Conservation (phyloP, 129 eudicot species). For the Scalesia atractyloides region DNA sequence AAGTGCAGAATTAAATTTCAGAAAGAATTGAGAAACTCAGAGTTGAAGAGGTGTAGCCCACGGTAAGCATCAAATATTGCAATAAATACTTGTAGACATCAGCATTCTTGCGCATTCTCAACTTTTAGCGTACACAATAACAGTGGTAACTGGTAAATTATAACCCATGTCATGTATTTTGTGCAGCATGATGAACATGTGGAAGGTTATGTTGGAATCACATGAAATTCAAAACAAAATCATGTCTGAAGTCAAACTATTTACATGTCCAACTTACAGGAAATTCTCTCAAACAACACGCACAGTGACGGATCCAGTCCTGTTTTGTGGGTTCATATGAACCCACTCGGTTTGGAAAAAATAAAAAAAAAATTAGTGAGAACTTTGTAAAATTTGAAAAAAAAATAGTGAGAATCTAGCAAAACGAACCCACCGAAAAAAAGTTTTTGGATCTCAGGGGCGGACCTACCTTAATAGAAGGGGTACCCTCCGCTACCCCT, state of each 20-base stretch:
- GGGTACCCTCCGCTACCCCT: too few species aligned
- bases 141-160: slow-evolving; percentile 6
- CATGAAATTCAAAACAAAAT: slow-evolving; percentile 93
- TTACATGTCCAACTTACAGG: slow-evolving; percentile 78
- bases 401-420: too few species aligned
- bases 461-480: too few species aligned
- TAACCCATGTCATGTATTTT: slow-evolving; percentile 9
- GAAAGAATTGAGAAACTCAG: slow-evolving; percentile 77
- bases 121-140: slow-evolving; percentile 7
- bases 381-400: too few species aligned
- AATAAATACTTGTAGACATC: slow-evolving; percentile 3
- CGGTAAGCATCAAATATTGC: slow-evolving; percentile 46
- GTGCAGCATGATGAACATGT: slow-evolving; percentile 68
- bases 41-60: slow-evolving; percentile 95
- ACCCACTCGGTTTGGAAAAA: too few species aligned
- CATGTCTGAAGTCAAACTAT: slow-evolving; percentile 76
- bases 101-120: slow-evolving; percentile 3
- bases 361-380: too few species aligned
- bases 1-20: slow-evolving; percentile 42
- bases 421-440: too few species aligned
- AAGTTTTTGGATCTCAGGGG: too few species aligned
- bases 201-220: slow-evolving; percentile 77
- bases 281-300: slow-evolving; percentile 77
- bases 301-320: too few species aligned
- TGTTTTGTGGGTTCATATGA: too few species aligned